Percentiles rank a stretch among this genome's conserved stretches.
phyloP scores from a whole-genome alignment of 371 early-diverging fungal species.

The Syncephalastrum racemosum region DNA sequence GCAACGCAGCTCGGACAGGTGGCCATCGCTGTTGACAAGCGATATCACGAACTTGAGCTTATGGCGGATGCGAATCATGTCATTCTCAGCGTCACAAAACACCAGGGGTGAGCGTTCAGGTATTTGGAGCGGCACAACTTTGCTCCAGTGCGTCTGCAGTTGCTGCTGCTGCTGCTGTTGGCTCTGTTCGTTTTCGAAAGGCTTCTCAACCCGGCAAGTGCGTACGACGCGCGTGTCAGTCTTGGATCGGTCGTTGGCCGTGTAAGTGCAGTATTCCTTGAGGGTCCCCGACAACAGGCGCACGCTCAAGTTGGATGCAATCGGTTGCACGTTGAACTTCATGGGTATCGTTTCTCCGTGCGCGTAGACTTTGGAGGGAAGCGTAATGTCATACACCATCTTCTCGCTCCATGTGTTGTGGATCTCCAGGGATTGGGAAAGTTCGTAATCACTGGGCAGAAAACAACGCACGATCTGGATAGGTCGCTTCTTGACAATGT shows the following conservation, averaged over 20 bases:
- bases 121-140: constrained; percentile 24
- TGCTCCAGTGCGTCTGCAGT: constrained; percentile 4
- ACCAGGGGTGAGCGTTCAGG: constrained; percentile 32
- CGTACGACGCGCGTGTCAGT: constrained; percentile 37
- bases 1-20: constrained; percentile 37
- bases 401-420: constrained; percentile 46
- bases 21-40: constrained; percentile 36
- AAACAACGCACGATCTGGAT: constrained; percentile 35
- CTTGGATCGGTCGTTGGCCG: constrained; percentile 34
- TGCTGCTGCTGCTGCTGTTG: background rate
- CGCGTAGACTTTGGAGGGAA: constrained; percentile 41
- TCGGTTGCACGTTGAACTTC: constrained; percentile 37
- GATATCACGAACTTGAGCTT: constrained; percentile 41
- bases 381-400: constrained; percentile 39
- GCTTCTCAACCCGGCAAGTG: constrained; percentile 16
- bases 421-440: constrained; percentile 35
- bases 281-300: constrained; percentile 27
- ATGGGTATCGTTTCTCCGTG: constrained; percentile 36
- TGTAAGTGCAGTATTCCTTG: constrained; percentile 46
- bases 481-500: constrained; percentile 28
- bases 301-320: constrained; percentile 32
- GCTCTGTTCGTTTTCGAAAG: constrained; percentile 18
- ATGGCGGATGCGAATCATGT: constrained; percentile 40
- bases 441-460: constrained; percentile 35
- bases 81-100: constrained; percentile 41